Conservation (phyloP, 2,329 filamentous ascomycete genomes). For the Pseudocercospora cruenta region DNA sequence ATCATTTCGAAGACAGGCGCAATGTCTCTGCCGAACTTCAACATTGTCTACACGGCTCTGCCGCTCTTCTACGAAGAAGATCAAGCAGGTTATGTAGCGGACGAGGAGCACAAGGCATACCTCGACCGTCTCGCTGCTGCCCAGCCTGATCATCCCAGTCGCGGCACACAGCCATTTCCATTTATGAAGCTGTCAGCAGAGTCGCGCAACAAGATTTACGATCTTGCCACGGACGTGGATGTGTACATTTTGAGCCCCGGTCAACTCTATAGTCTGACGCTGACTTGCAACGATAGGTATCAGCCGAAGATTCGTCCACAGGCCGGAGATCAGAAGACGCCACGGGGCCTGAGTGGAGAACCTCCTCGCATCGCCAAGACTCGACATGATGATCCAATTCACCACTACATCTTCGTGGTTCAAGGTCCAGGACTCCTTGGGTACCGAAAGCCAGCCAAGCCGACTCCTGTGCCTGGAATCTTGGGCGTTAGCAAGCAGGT, state of each 20-base stretch:
- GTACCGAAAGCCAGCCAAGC: background rate
- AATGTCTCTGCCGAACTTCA: background rate
- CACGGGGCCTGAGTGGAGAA: no score
- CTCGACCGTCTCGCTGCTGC: background rate
- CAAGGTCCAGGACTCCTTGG: background rate
- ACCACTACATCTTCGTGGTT: background rate
- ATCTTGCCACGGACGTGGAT: background rate
- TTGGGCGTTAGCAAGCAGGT: background rate
- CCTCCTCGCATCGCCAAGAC: background rate
- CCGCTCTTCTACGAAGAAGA: background rate
- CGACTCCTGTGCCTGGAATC: background rate
- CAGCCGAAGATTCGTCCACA: background rate
- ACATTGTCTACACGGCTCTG: background rate
- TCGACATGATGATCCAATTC: background rate
- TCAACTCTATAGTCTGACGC: background rate
- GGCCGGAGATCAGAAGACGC: background rate
- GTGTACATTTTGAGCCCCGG: background rate
- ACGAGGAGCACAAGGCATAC: background rate
- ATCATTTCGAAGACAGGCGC: background rate
- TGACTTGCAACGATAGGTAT: background rate
- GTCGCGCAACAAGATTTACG: background rate
- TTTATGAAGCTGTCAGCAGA: background rate
- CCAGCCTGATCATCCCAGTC: background rate
- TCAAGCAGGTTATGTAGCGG: background rate
- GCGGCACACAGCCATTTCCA: background rate